Evolutionary conservation across 2,329 filamentous ascomycete species (phyloP), one percentile per base, ranked within the genome.

Genomic region (Fusarium metavorans): DNA sequence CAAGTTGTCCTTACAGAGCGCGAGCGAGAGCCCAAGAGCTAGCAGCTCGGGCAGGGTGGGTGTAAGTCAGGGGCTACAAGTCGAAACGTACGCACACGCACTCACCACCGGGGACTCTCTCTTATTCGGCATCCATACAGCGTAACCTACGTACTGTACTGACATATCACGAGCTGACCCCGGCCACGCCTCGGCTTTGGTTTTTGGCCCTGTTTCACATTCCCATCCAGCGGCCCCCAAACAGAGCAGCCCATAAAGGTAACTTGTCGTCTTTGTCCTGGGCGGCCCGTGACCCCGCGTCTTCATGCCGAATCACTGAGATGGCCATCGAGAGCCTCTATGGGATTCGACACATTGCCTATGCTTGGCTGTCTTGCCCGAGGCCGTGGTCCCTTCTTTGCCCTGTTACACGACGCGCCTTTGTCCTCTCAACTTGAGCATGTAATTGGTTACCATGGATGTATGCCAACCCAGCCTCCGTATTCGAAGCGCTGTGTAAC

Each of bases 81-180:
- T 57, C 39, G 67, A 73, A 74, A 73, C 71, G n/a, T 23, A 73
- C 66, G n/a, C 25, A 71, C 43, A 27, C 30, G 37, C 71, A 54
- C 52, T 68, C 41, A 71, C 56, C 32, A 34, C 54, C 25, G 32
- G 35, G 7, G n/a, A 7, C 16, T n/a, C 35, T 45, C 35, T 48
- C 32, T 48, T 58, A 57, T 41, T 37, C 16, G 35, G 16, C 37
- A 64, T 39, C 45, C 23, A 48, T 25, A 27, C 23, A 7, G 23
- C 20, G 43, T 25, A 48, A 37, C 35, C 35, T 37, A 37, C 14
- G n/a, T 43, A 13, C 43, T 18, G 23, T 48, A 48, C 52, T 25
- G 71, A 68, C 20, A 39, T 68, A 39, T 62, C 56, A 64, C 60
- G 27, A 57, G 50, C 20, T n/a, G 13, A 20, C 54, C 54, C 52